These are phyloP conservation scores for Exophiala mesophila DNA, from an alignment of 2,329 filamentous ascomycete species.

Conservation along the genomic window DNA sequence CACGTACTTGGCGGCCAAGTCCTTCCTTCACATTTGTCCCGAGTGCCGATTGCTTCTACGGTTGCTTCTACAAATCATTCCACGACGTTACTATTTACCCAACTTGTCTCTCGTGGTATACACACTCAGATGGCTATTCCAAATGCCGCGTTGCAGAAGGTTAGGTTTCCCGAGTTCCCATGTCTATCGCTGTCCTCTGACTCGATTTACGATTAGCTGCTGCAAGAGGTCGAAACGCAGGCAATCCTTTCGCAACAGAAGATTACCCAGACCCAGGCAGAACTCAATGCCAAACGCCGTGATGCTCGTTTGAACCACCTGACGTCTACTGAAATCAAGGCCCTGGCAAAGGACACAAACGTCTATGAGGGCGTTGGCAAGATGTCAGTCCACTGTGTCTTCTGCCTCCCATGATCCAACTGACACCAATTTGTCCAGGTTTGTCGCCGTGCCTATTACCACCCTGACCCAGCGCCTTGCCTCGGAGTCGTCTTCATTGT, in stretches of 20 bases:
- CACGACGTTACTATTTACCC: too few species aligned
- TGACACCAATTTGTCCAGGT: constrained; percentile 54
- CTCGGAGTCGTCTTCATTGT: constrained; percentile 67
- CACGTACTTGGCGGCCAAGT: too few species aligned
- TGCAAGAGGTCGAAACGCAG: constrained; percentile 90
- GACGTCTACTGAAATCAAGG: constrained; percentile 76
- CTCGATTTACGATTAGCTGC: constrained; percentile 53
- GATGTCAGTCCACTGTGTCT: constrained; percentile 70
- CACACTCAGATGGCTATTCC: constrained; percentile 97
- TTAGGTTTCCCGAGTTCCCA: constrained; percentile 34
- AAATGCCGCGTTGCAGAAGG: constrained; percentile 92
- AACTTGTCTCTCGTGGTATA: too few species aligned
- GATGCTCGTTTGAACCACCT: constrained; percentile 85
- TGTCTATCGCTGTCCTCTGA: constrained; percentile 2
- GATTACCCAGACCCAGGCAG: constrained; percentile 76
- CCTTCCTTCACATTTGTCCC: too few species aligned
- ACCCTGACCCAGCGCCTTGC: constrained; percentile 72
- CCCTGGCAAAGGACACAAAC: constrained; percentile 67
- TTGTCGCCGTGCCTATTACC: constrained; percentile 69
- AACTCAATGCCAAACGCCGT: constrained; percentile 78
- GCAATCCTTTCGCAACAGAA: constrained; percentile 86
- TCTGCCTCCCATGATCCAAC: too few species aligned
- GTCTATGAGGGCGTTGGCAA: constrained; percentile 96
- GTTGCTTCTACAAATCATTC: too few species aligned
- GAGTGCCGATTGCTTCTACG: too few species aligned